These are phyloP conservation scores for barley (Hordeum vulgare) DNA, from an alignment of 176 grass and related monocot genomes.

Conservation along the genomic window DNA sequence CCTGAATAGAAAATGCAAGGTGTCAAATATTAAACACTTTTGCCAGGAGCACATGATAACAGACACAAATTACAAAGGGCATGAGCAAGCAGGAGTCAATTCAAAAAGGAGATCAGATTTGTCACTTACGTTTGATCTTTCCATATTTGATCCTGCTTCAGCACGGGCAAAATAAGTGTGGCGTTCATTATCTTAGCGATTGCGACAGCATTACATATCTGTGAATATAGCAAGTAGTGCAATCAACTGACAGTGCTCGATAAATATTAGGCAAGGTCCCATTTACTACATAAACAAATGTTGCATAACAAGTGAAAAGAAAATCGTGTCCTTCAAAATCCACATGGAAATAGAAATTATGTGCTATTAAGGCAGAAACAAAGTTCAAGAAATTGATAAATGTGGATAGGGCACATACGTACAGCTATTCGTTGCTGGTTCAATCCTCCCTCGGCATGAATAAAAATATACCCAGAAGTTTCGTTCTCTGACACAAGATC, in stretches of 20 bases:
- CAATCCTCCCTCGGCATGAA: conserved; percentile 95
- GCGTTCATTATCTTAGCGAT: conserved; percentile 97
- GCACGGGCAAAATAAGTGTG: conserved; percentile 89
- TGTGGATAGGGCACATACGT: conserved; percentile 38
- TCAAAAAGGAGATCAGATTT: background rate
- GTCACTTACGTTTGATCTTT: conserved; percentile 91
- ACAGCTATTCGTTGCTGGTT: conserved; percentile 97
- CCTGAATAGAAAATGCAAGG: conserved; percentile 45
- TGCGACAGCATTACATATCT: conserved; percentile 99
- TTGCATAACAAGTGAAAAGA: background rate
- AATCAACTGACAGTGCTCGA: background rate
- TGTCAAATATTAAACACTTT: background rate
- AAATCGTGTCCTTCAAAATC: background rate
- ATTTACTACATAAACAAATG: background rate
- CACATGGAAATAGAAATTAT: background rate
- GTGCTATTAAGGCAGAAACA: background rate
- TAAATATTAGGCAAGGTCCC: background rate
- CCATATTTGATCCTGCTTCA: conserved; percentile 99
- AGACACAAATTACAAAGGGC: background rate
- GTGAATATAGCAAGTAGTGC: conserved; percentile 15
- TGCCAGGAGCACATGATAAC: background rate
- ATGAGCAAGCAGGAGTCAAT: background rate
- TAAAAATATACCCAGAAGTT: conserved; percentile 92
- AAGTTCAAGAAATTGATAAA: background rate
- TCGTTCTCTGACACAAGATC: conserved; percentile 73